Percentiles rank a stretch among this genome's conserved stretches.
Conservation (phyloP, 208 protist species). For the Acanthamoeba sp. region DNA sequence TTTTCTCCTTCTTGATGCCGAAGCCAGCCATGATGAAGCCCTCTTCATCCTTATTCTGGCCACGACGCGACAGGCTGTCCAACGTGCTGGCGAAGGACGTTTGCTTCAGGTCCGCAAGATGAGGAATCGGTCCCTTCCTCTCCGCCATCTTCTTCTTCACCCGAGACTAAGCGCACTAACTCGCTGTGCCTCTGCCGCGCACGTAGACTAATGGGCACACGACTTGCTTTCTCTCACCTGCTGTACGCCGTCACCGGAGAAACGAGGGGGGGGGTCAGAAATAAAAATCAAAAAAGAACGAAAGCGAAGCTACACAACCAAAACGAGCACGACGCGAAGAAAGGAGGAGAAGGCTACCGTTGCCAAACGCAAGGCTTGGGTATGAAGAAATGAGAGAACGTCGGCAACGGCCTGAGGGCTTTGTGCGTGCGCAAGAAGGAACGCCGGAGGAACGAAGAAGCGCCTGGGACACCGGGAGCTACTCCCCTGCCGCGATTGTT, state of each 20-base stretch:
- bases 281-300: not conserved
- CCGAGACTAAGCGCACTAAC: no score
- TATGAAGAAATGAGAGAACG: not conserved
- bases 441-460: not conserved
- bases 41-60: conserved; percentile 32
- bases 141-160: conserved; percentile 21
- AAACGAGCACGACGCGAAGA: not conserved
- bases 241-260: not conserved
- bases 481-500: not conserved
- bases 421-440: not conserved
- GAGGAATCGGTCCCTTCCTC: conserved; percentile 53
- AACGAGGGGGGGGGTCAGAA: not conserved
- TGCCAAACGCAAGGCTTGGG: not conserved
- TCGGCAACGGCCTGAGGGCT: no score
- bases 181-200: no score
- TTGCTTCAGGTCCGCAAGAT: conserved; percentile 58
- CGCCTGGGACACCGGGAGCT: not conserved
- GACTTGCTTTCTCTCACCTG: not conserved
- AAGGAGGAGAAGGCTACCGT: not conserved
- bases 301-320: not conserved
- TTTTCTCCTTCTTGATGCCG: conserved; percentile 61
- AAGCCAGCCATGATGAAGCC: conserved; percentile 64
- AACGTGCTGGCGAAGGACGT: conserved; percentile 62
- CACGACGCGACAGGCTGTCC: conserved; percentile 40
- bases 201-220: no score